A percentile compares a stretch with the other conserved stretches of the same genome.
phyloP scores from a whole-genome alignment of 192 early-diverging fungal genomes.

The Backusella westeae region DNA sequence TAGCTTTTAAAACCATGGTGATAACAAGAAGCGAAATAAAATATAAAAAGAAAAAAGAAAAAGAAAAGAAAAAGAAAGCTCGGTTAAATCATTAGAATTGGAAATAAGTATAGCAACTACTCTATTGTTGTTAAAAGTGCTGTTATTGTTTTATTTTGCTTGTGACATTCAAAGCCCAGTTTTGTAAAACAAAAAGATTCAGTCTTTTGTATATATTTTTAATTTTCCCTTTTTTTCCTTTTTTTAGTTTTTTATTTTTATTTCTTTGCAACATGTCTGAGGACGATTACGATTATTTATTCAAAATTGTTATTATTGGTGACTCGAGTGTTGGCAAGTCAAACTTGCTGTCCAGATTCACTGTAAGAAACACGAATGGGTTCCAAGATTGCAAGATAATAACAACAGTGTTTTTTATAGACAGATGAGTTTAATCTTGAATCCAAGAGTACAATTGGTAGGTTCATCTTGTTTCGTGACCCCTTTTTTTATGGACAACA shows the following conservation, averaged over 20 bases:
- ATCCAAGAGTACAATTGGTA: conserved; percentile 96
- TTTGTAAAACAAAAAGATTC: not conserved
- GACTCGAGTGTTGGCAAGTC: conserved; percentile 86
- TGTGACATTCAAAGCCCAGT: not conserved
- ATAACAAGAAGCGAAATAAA: not conserved
- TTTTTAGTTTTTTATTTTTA: conserved; percentile 24
- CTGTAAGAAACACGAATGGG: conserved; percentile 35
- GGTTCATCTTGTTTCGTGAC: not conserved
- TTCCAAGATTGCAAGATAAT: not conserved
- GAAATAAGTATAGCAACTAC: not conserved
- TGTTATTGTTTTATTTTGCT: not conserved
- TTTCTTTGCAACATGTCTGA: conserved; percentile 28
- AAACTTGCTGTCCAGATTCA: conserved; percentile 77
- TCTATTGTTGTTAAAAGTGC: not conserved
- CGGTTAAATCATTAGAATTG: not conserved
- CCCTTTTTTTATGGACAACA: not conserved
- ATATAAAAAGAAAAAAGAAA: too few relatives aligned
- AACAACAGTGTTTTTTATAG: not conserved
- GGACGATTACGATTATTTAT: conserved; percentile 71
- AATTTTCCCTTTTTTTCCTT: not conserved
- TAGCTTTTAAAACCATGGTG: not conserved
- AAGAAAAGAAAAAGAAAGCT: too few relatives aligned
- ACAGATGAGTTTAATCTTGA: conserved; percentile 95
- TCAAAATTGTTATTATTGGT: conserved; percentile 71
- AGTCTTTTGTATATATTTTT: not conserved